Evolutionary conservation across 2,329 filamentous ascomycete species (phyloP).

Genomic region (Hymenoscyphus albidus): DNA sequence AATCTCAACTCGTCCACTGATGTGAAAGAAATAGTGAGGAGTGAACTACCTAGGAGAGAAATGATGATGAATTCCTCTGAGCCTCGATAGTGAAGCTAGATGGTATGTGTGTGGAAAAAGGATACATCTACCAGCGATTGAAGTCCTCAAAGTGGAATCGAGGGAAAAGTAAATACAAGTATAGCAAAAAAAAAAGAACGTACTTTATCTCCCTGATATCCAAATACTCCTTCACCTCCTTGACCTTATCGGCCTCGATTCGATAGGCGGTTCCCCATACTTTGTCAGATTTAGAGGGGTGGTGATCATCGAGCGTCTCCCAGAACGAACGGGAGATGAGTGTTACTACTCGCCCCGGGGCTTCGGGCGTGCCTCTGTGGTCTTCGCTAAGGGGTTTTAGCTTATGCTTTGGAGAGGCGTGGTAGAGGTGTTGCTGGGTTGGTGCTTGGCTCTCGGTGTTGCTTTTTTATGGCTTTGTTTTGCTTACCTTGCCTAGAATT

Average conservation of each 20-base stretch:
- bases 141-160: no score
- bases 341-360: constrained; percentile 88
- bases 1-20: no score
- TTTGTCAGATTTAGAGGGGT: constrained; percentile 57
- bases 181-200: background rate
- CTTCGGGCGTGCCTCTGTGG: constrained; percentile 84
- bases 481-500: constrained; percentile 3
- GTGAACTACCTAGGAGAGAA: no score
- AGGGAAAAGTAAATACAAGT: no score
- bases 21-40: no score
- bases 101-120: no score
- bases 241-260: constrained; percentile 66
- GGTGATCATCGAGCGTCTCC: constrained; percentile 67
- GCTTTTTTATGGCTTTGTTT: constrained; percentile 8
- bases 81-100: no score
- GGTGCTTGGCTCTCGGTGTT: constrained; percentile 14
- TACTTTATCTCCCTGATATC: constrained; percentile 91
- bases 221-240: constrained; percentile 82
- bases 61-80: no score
- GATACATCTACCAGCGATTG: no score
- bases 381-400: constrained; percentile 63
- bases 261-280: constrained; percentile 96
- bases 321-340: constrained; percentile 83
- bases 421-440: constrained; percentile 8
- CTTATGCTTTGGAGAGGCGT: constrained; percentile 11